Evolutionary conservation across 164 flowering plant genomes (phyloP), one percentile per base, ranked within the genome.

Genomic region (Nymphaea thermarum): DNA sequence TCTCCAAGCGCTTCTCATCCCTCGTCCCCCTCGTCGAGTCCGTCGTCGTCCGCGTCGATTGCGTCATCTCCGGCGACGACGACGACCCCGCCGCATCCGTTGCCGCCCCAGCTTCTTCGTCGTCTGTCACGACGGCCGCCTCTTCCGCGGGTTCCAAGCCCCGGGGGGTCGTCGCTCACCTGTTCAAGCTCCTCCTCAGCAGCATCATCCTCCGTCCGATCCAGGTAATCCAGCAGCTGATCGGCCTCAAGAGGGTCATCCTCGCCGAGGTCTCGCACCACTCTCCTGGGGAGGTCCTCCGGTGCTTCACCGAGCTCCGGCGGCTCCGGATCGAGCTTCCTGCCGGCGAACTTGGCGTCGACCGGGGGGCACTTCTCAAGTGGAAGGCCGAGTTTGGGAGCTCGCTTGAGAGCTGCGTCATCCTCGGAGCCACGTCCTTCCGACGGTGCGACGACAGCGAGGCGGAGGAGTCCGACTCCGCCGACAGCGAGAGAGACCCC

Each of bases 41-140:
- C 83, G 89, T 91, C 68, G 75, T 89, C 25, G 95, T 91, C 44
- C 87, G 85, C 17, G 93, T 91, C 17, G 97, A 91, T 60, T 87
- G 97, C 72, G 97, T 91, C 45, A 88, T 91, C 67, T 86, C 97
- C 74, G 89, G 85, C 57, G 94, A 91, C 45, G 90, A 86, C 42
- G 63, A 71, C 12, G 67, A 51, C 17, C 25, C 63, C 64, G 44
- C 42, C 8, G 42, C 77, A 4, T 8, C 43, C 79, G 7, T 68
- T 81, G 51, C 68, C 60, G 36, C 36, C 36, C 36, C 36, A 1
- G 36, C 36, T 25, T 25, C 36, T 25, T 25, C 36, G 36, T 25
- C 36, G 36, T 25, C 36, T 25, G 36, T 1, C 36, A 25, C 36
- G 36, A 53, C 74, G 5, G 67, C 3, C 14, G 57, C 8, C 14